These are phyloP conservation scores for Spathaspora hagerdaliae DNA, from an alignment of 805 yeast species.

Conservation along the genomic window DNA sequence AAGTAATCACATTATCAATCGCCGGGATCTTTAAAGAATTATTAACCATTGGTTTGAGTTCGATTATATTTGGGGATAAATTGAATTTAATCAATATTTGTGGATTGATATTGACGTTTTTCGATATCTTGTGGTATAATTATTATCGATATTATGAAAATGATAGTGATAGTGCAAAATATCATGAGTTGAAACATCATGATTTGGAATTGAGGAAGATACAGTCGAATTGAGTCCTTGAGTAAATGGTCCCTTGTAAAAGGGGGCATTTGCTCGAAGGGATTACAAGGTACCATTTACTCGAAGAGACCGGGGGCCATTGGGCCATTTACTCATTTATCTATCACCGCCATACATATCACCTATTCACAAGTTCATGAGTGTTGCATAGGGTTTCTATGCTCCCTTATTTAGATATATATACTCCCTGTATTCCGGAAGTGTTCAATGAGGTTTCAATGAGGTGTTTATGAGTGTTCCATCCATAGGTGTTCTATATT, in stretches of 20 bases:
- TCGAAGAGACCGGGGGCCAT: not conserved
- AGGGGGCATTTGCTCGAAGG: too few species aligned
- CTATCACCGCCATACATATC: too few species aligned
- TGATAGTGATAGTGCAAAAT: not conserved
- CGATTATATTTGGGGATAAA: conserved; percentile 68
- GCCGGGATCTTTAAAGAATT: conserved; percentile 94
- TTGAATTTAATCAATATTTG: conserved; percentile 62
- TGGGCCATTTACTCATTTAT: too few species aligned
- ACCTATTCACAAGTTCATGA: too few species aligned
- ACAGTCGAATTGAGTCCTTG: not conserved
- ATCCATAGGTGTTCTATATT: too few species aligned
- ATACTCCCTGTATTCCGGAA: too few species aligned
- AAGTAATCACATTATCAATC: conserved; percentile 79
- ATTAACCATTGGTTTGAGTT: conserved; percentile 70
- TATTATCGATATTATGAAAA: conserved; percentile 45
- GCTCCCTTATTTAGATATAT: too few species aligned
- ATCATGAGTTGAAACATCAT: conserved; percentile 1
- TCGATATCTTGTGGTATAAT: conserved; percentile 83
- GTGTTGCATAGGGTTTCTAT: too few species aligned
- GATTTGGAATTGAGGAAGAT: conserved; percentile 1
- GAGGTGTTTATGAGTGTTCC: too few species aligned
- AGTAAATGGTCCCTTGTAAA: too few species aligned
- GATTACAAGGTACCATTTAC: too few species aligned
- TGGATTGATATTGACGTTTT: conserved; percentile 72
- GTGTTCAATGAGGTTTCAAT: too few species aligned